Evolutionary conservation across 2,329 filamentous ascomycete genomes (phyloP), one percentile per base, ranked within the genome.

Genomic region (Bipolaris cookei): DNA sequence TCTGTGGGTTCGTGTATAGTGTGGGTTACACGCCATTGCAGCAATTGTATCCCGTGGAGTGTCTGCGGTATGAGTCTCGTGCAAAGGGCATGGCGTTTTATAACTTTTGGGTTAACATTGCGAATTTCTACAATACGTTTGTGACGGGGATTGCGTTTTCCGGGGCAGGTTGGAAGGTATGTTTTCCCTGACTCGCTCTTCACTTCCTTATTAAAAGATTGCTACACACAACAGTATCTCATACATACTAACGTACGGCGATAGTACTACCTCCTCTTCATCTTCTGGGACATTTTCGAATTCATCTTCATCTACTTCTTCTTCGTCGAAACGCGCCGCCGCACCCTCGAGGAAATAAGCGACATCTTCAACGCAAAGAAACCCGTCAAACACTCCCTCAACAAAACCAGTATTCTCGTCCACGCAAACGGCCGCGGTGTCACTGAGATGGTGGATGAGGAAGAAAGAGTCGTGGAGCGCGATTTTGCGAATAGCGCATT

Each of bases 31-130:
- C 79, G 6, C 80, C 80, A 2, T 67, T 82, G 16, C 79, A 81
- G 63, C 78, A 78, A 11, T 62, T 83, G 2, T 83, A 82, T 61
- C 78, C 79, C 0, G 80, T 82, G n/a, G 80, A 83, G 59, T 80
- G 78, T 62, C 69, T 83, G 14, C 74, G 77, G 5, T 82, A 81
- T 55, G 78, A 80, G 55, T 78, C 72, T 0, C 72, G 81, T 14
- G 80, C 80, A 2, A 83, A 82, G 61, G 80, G 81, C 2, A 81
- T 81, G 75, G 79, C 77, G 6, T 76, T 81, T 61, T 80, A 80
- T 60, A 80, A 80, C 44, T 75, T 81, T 54, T 77, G 76, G 65
- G 78, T 79, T 50, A 81, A 81, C 49, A 69, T 80, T 51, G 78
- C 78, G 4, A 70, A 71, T 18, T 79, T 81, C 54, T 79, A 79